Conservation (phyloP, 139 green algal species). For the Asterochloris sp. region DNA sequence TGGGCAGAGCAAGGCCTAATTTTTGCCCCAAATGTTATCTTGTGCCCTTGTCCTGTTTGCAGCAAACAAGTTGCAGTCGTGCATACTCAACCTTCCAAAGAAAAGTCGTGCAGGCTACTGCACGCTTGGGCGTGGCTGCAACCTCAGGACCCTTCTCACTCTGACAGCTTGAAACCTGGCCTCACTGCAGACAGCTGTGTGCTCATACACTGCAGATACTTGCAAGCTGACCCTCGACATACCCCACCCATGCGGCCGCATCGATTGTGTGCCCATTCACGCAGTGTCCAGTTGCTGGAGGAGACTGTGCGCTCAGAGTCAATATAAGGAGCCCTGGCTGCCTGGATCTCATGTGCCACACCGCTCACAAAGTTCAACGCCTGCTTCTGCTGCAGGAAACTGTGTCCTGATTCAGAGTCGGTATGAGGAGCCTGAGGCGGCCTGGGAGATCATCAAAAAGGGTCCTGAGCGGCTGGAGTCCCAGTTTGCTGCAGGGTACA, state of each 20-base stretch:
- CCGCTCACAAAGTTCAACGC: background rate
- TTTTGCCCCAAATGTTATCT: too few relatives aligned
- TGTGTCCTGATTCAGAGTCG: constrained; percentile 73
- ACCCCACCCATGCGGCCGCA: too few relatives aligned
- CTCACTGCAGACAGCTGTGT: background rate
- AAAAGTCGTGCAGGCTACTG: too few relatives aligned
- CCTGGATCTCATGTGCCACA: constrained; percentile 19
- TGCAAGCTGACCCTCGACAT: background rate
- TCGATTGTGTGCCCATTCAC: too few relatives aligned
- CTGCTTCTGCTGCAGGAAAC: constrained; percentile 41
- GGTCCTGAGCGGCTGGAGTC: constrained; percentile 74
- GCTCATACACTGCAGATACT: background rate
- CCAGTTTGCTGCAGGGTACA: constrained; percentile 72
- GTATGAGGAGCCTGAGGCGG: constrained; percentile 74
- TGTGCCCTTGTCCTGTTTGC: too few relatives aligned
- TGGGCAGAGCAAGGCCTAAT: too few relatives aligned
- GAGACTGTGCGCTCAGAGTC: constrained; percentile 73
- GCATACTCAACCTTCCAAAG: too few relatives aligned
- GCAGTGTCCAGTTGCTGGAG: constrained; percentile 30
- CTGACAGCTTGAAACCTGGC: too few relatives aligned
- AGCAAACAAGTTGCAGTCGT: too few relatives aligned
- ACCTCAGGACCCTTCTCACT: too few relatives aligned
- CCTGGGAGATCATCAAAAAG: constrained; percentile 58
- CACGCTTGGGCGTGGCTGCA: too few relatives aligned
- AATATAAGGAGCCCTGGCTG: constrained; percentile 75